These are phyloP conservation scores for Diplodia mutila DNA, from an alignment of 2,329 filamentous ascomycete genomes.

Conservation along the genomic window DNA sequence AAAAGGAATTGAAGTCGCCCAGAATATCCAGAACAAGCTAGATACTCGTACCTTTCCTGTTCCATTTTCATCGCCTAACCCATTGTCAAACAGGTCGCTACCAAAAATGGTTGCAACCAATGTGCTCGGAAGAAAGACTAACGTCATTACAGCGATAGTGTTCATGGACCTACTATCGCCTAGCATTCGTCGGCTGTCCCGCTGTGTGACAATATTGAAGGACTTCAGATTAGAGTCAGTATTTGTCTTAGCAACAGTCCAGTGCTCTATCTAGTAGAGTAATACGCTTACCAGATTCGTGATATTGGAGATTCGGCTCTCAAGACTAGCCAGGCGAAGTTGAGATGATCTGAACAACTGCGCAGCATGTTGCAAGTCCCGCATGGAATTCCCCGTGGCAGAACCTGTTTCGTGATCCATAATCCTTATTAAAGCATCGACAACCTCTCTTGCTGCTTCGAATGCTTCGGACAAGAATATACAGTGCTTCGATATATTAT, in stretches of 20 bases:
- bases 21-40: too few species aligned
- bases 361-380: neutral
- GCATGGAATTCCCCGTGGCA: neutral
- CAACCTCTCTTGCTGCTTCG: conserved; percentile 35
- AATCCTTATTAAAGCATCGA: conserved; percentile 32
- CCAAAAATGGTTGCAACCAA: too few species aligned
- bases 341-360: neutral
- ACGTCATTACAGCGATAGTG: too few species aligned
- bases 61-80: too few species aligned
- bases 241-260: too few species aligned
- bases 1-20: too few species aligned
- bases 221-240: neutral
- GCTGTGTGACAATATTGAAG: neutral
- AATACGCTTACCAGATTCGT: neutral
- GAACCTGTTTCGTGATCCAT: neutral
- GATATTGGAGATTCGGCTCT: neutral
- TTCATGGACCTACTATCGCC: too few species aligned
- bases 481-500: conserved; percentile 45
- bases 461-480: conserved; percentile 44
- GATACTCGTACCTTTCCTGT: too few species aligned
- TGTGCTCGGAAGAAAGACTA: too few species aligned
- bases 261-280: too few species aligned
- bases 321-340: neutral
- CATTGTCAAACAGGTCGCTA: too few species aligned
- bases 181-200: too few species aligned